Percentiles rank a stretch among this genome's conserved stretches.
These are phyloP conservation scores for Colletotrichum eleusines DNA, from an alignment of 2,329 filamentous ascomycete genomes.

Conservation along the genomic window DNA sequence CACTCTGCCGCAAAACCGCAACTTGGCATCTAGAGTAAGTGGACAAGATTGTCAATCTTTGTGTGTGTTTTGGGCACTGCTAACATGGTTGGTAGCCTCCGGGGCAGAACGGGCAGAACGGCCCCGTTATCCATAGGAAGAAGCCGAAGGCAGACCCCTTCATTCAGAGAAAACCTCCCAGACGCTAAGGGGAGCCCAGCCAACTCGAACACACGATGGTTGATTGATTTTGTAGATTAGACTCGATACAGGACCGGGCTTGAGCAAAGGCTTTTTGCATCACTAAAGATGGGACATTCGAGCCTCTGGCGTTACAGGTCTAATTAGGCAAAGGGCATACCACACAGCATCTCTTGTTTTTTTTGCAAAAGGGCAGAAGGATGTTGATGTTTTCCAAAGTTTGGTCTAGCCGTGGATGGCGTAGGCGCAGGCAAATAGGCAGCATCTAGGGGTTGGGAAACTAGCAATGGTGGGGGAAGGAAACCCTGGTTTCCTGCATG, in stretches of 20 bases:
- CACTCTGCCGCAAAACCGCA: constrained; percentile 21
- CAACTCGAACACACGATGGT: constrained; percentile 21
- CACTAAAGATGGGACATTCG: constrained; percentile 23
- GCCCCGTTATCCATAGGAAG: constrained; percentile 49
- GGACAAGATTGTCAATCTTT: no score
- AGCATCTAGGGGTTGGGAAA: neutral
- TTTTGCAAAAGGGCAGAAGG: constrained; percentile 9
- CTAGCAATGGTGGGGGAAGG: constrained; percentile 8
- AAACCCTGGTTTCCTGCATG: constrained; percentile 2
- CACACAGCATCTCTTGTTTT: neutral
- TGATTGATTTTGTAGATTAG: constrained; percentile 32
- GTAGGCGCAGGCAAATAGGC: neutral
- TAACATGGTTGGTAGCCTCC: constrained; percentile 26
- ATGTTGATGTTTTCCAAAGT: constrained; percentile 9
- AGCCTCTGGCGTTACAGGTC: constrained; percentile 38
- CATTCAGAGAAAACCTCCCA: constrained; percentile 54
- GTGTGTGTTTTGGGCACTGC: neutral
- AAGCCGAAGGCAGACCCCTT: constrained; percentile 59
- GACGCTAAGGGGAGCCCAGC: constrained; percentile 38
- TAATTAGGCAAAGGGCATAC: constrained; percentile 21
- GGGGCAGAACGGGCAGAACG: constrained; percentile 27
- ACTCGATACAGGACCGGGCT: constrained; percentile 24
- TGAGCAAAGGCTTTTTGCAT: constrained; percentile 26
- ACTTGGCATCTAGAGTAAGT: constrained; percentile 33
- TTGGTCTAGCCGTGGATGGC: constrained; percentile 29